Evolutionary conservation across 331 rosid species (phyloP).

Genomic region (Stylosanthes scabra): DNA sequence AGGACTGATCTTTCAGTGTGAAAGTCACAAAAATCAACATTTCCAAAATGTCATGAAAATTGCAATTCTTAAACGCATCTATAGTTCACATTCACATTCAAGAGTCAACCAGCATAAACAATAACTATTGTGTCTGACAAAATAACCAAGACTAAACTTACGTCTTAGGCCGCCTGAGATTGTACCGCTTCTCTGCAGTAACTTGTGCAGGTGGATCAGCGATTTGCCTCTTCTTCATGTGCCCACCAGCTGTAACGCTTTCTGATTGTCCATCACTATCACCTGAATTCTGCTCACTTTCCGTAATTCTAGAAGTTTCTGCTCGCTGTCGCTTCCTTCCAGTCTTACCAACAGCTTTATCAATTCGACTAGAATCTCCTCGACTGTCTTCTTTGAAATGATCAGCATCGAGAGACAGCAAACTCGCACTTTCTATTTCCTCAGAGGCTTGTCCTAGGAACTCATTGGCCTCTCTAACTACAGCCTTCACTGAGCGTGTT

Average conservation of each 20-base stretch:
- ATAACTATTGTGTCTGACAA: conserved; percentile 8
- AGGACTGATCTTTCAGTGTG: conserved; percentile 5
- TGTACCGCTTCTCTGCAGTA: conserved; percentile 74
- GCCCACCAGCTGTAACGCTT: conserved; percentile 70
- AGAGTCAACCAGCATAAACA: conserved; percentile 5
- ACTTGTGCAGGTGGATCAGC: conserved; percentile 53
- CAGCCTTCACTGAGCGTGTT: conserved; percentile 78
- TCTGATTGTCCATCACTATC: conserved; percentile 79
- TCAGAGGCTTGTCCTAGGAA: conserved; percentile 62
- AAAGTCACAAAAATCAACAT: conserved; percentile 21
- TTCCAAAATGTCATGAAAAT: conserved; percentile 11
- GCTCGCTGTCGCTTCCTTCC: conserved; percentile 63
- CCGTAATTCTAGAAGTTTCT: conserved; percentile 56
- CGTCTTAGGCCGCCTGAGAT: conserved; percentile 82
- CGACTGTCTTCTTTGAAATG: conserved; percentile 49
- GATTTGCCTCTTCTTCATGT: conserved; percentile 68
- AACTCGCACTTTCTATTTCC: conserved; percentile 50
- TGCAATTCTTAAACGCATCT: background rate
- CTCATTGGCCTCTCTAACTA: conserved; percentile 75
- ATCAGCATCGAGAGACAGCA: conserved; percentile 48
- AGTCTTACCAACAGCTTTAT: conserved; percentile 47
- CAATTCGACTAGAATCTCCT: conserved; percentile 55
- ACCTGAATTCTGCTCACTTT: conserved; percentile 61
- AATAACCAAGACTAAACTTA: conserved; percentile 57
- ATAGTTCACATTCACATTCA: conserved; percentile 30